Evolutionary conservation across 2,329 filamentous ascomycete genomes (phyloP), one percentile per base, ranked within the genome.

Genomic region (Fusarium miscanthi): DNA sequence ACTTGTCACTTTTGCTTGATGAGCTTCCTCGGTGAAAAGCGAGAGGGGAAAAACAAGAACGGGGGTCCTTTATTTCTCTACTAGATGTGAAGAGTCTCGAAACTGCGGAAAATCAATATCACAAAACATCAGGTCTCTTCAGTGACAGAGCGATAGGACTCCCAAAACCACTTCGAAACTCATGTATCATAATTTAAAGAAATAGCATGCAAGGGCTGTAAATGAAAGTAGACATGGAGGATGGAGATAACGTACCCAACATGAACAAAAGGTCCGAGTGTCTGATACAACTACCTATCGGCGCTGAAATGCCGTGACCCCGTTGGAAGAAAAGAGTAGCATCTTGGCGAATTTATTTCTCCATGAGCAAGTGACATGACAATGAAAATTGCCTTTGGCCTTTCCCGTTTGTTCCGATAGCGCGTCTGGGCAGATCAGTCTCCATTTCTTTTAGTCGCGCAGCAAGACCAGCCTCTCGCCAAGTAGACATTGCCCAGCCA

Each of bases 241-340:
- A 49, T 52, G 17, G 21, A 70, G 51, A 67, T 48, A 66, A 73
- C 43, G 48, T 63, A 40, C 66, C 61, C 58, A 53, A 63, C 66
- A 53, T 70, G 70, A 71, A 61, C 53, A 73, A 73, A 73, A 70
- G 70, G 70, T 60, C 70, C 70, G 66, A 46, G 66, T 38, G 51
- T 56, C 56, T 73, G 70, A 73, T 73, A 67, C 70, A 57, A 53
- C 31, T 33, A 57, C 38, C 31, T 33, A 38, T 60, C 59, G 53
- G 70, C 42, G 52, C 53, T 66, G 45, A 65, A 63, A 41, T 70
- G 42, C 57, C 60, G 53, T 62, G 30, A 48, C 38, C 51, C 70
- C 56, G 57, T 56, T 66, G 31, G 30, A 49, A 25, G 23, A 48
- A 59, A 66, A 73, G 48, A 67, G 63, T 73, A 56, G 27, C 58